Evolutionary conservation across 805 yeast species (phyloP).

Genomic region (Kockiozyma suomiensis): DNA sequence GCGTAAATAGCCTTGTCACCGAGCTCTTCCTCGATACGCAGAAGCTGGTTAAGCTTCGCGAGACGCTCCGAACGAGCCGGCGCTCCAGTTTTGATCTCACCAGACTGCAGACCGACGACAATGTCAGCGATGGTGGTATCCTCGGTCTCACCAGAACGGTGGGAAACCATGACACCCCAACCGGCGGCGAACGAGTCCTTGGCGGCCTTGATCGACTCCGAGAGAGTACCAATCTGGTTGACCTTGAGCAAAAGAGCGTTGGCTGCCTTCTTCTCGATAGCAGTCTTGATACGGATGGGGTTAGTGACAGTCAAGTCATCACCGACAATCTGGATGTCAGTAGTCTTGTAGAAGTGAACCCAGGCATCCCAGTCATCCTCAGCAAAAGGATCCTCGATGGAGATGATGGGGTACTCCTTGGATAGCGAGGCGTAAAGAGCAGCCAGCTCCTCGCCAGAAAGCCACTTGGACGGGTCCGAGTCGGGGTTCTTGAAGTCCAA

Average conservation of each 20-base stretch:
- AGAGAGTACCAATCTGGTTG: slow-evolving; percentile 96
- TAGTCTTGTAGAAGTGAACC: slow-evolving; percentile 70
- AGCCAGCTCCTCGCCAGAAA: slow-evolving; percentile 85
- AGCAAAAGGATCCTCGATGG: slow-evolving; percentile 98
- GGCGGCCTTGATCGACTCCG: slow-evolving; percentile 97
- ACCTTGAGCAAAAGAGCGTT: slow-evolving; percentile 94
- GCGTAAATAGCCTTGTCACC: slow-evolving; percentile 88
- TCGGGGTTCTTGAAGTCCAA: slow-evolving; percentile 98
- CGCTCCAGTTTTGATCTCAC: slow-evolving; percentile 99
- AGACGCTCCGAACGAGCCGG: slow-evolving; percentile 99
- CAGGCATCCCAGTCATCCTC: slow-evolving; percentile 99
- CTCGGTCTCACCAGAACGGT: slow-evolving; percentile 99
- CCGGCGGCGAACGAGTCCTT: slow-evolving; percentile 91
- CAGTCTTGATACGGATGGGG: slow-evolving; percentile 91
- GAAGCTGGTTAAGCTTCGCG: slow-evolving; percentile 97
- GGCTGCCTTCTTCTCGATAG: slow-evolving; percentile 95
- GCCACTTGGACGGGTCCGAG: slow-evolving; percentile 87
- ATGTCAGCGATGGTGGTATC: slow-evolving; percentile 98
- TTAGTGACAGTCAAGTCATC: slow-evolving; percentile 99
- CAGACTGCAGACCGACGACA: slow-evolving; percentile 96
- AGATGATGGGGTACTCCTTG: slow-evolving; percentile 93
- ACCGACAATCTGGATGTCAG: slow-evolving; percentile 81
- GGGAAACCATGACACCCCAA: slow-evolving; percentile 99
- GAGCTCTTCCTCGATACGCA: slow-evolving; percentile 97
- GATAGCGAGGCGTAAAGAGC: slow-evolving; percentile 77